Percentiles rank a stretch among this genome's conserved stretches.
Evolutionary conservation across 2,329 filamentous ascomycete species (phyloP).

Genomic region (Apiospora sp.): DNA sequence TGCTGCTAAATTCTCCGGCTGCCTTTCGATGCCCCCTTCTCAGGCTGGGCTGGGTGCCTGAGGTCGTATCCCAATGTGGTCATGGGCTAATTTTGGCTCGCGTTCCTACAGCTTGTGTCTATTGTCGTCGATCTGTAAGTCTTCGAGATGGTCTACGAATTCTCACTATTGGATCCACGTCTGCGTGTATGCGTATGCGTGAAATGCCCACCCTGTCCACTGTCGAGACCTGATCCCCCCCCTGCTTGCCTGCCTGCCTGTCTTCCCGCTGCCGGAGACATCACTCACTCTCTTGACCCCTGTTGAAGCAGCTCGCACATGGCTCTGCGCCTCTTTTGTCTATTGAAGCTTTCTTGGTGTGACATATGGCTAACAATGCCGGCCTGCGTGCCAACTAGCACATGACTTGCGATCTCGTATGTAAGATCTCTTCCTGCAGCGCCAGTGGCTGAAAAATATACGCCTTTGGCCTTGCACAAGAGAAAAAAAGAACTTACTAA

Average conservation of each 20-base stretch:
- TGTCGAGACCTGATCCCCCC: conserved; percentile 29
- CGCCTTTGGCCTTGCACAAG: conserved; percentile 37
- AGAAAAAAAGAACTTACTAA: conserved; percentile 41
- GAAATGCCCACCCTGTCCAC: conserved; percentile 30
- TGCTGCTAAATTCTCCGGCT: conserved; percentile 34
- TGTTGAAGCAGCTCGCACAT: conserved; percentile 26
- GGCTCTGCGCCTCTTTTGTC: conserved; percentile 25
- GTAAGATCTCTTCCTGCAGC: conserved; percentile 51
- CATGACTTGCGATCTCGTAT: conserved; percentile 92
- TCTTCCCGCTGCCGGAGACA: conserved; percentile 32
- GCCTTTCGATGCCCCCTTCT: conserved; percentile 14
- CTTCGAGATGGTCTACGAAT: conserved; percentile 39
- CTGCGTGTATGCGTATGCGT: conserved; percentile 37
- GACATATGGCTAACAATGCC: conserved; percentile 55
- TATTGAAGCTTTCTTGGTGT: conserved; percentile 31
- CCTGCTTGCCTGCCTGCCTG: conserved; percentile 21
- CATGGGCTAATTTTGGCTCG: conserved; percentile 49
- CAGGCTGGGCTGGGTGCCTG: conserved; percentile 9
- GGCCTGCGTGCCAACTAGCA: conserved; percentile 65
- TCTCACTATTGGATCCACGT: conserved; percentile 43
- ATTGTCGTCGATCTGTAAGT: conserved; percentile 91
- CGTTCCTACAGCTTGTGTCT: conserved; percentile 78
- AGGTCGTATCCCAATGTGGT: conserved; percentile 34
- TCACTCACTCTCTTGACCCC: conserved; percentile 29
- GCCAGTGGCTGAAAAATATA: conserved; percentile 38